Percentiles rank a stretch among this genome's conserved stretches.
phyloP scores from a whole-genome alignment of 192 early-diverging fungal species.

The Lunasporangiospora selenospora region DNA sequence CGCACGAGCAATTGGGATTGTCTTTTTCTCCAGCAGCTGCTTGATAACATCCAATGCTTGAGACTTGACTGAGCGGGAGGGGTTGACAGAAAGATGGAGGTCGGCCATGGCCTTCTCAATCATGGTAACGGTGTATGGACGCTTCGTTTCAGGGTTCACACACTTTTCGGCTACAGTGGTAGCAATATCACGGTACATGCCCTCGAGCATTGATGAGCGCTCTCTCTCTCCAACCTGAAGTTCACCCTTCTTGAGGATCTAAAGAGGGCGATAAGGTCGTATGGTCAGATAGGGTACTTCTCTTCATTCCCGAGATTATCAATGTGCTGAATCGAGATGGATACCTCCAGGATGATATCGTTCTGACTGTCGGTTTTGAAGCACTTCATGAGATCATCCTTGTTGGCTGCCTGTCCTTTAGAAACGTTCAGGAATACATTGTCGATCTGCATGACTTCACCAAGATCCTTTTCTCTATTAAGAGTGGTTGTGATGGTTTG shows the following conservation, averaged over 20 bases:
- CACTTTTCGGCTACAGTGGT: slow-evolving; percentile 95
- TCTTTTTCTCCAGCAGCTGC: slow-evolving; percentile 86
- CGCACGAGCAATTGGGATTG: slow-evolving; percentile 92
- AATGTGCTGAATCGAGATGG: neutral
- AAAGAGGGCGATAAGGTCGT: neutral
- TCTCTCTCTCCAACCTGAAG: slow-evolving; percentile 98
- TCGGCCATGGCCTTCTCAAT: slow-evolving; percentile 98
- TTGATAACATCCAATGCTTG: slow-evolving; percentile 96
- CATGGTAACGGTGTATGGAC: slow-evolving; percentile 96
- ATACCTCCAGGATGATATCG: slow-evolving; percentile 78
- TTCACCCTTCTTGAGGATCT: slow-evolving; percentile 96
- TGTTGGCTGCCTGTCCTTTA: slow-evolving; percentile 94
- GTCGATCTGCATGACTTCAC: slow-evolving; percentile 96
- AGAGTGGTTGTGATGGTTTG: neutral
- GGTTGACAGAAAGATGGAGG: slow-evolving; percentile 90
- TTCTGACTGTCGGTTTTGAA: slow-evolving; percentile 89
- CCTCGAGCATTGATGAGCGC: slow-evolving; percentile 83
- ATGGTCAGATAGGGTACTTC: neutral
- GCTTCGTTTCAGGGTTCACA: slow-evolving; percentile 93
- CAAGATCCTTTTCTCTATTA: slow-evolving; percentile 90
- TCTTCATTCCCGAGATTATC: neutral
- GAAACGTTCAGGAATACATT: slow-evolving; percentile 95
- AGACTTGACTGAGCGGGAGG: slow-evolving; percentile 87
- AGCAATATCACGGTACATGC: slow-evolving; percentile 90
- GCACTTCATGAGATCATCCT: slow-evolving; percentile 84